Evolutionary conservation across 2,329 filamentous ascomycete genomes (phyloP).

Genomic region (Trichoderma gracile): DNA sequence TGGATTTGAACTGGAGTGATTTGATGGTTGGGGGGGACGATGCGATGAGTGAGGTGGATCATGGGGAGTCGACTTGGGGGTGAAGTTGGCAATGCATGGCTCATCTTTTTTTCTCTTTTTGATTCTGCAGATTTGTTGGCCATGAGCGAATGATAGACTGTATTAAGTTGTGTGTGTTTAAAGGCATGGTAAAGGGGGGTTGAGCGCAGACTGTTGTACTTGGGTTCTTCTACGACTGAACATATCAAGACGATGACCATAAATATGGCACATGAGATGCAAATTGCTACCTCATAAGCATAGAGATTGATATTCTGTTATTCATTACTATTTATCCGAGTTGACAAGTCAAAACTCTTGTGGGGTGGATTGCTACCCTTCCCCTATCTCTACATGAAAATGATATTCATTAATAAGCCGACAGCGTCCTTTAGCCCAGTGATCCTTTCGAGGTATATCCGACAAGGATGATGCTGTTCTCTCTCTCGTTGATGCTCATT

Average conservation of each 20-base stretch:
- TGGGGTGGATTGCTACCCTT: background rate
- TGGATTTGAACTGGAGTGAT: conserved; percentile 58
- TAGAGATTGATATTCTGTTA: background rate
- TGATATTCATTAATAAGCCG: conserved; percentile 6
- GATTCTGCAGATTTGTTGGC: no score
- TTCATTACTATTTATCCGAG: conserved; percentile 22
- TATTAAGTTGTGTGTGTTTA: no score
- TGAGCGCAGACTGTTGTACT: no score
- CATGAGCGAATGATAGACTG: background rate
- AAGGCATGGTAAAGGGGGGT: no score
- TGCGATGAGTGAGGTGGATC: conserved; percentile 39
- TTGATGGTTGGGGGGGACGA: conserved; percentile 40
- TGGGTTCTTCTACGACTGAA: no score
- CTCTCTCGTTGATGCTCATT: background rate
- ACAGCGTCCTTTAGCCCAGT: background rate
- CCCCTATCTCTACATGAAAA: conserved; percentile 5
- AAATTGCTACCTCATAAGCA: background rate
- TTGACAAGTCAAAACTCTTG: conserved; percentile 11
- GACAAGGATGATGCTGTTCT: background rate
- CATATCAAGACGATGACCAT: no score
- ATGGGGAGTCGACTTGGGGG: conserved; percentile 36
- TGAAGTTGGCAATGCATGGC: conserved; percentile 15
- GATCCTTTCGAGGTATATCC: background rate
- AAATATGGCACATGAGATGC: no score
- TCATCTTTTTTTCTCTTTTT: no score